phyloP scores from a whole-genome alignment of 2,329 filamentous ascomycete species.

The Aquanectria penicillioides region DNA sequence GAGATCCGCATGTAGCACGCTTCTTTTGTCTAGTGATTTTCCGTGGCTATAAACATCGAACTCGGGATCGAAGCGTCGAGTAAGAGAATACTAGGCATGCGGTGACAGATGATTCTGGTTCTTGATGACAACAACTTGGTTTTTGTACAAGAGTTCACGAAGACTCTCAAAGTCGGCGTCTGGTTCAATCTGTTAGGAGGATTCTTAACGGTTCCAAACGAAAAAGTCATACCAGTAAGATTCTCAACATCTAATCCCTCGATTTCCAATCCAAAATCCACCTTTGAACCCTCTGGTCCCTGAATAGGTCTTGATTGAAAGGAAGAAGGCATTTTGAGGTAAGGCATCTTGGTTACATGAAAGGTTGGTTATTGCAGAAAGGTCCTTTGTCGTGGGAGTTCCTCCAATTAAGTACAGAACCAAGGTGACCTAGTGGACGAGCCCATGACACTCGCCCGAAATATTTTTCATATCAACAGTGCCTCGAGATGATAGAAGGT shows the following conservation, averaged over 20 bases:
- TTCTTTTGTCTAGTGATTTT: conserved; percentile 2
- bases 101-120: conserved; percentile 13
- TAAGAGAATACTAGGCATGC: conserved; percentile 13
- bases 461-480: too few relatives aligned
- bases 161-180: conserved; percentile 12
- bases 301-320: conserved; percentile 1
- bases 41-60: conserved; percentile 1
- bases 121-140: conserved; percentile 20
- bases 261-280: not conserved
- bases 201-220: accelerated
- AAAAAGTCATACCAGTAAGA: not conserved
- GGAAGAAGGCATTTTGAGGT: not conserved
- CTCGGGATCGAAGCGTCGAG: conserved; percentile 4
- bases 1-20: conserved; percentile 6
- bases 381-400: too few relatives aligned
- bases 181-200: not conserved
- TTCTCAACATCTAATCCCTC: conserved; percentile 3
- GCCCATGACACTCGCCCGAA: too few relatives aligned
- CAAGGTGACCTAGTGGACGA: too few relatives aligned
- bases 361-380: not conserved
- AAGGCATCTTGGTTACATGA: not conserved
- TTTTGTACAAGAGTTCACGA: conserved; percentile 4
- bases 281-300: not conserved
- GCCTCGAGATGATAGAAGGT: too few relatives aligned
- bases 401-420: too few relatives aligned